Percentiles rank a stretch among this genome's conserved stretches.
Evolutionary conservation across 306 rosid genomes (phyloP).

Genomic region (Herpetospermum pedunculosum): DNA sequence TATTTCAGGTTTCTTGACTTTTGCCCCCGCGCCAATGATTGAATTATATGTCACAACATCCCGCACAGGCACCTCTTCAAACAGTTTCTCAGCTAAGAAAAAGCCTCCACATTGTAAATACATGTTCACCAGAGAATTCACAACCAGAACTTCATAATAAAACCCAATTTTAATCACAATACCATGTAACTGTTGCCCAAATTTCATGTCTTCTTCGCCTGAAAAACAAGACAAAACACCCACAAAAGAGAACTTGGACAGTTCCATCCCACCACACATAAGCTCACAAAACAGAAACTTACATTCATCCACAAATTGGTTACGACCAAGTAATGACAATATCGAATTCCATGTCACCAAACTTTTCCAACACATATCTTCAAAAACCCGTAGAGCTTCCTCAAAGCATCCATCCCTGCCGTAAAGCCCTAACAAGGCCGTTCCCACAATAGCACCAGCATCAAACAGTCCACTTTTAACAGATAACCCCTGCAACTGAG

Average conservation of each 20-base stretch:
- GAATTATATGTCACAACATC: conserved; percentile 53
- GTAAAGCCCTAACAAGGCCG: conserved; percentile 50
- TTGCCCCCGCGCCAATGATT: conserved; percentile 35
- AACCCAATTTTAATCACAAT: conserved; percentile 45
- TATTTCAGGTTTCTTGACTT: conserved; percentile 23
- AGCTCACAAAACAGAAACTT: conserved; percentile 40
- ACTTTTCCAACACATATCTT: conserved; percentile 47
- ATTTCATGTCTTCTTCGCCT: conserved; percentile 30
- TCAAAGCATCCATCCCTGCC: conserved; percentile 39
- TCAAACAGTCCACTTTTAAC: conserved; percentile 42
- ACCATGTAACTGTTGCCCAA: conserved; percentile 43
- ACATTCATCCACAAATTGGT: conserved; percentile 38
- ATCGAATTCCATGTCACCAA: conserved; percentile 71
- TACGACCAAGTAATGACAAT: conserved; percentile 37
- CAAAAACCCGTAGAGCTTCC: conserved; percentile 41
- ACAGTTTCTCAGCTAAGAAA: conserved; percentile 31
- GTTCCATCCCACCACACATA: conserved; percentile 20
- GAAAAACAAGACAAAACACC: conserved; percentile 39
- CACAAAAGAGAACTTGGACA: conserved; percentile 49
- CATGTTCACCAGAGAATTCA: conserved; percentile 39
- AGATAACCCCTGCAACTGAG: conserved; percentile 40
- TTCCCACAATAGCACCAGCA: conserved; percentile 56
- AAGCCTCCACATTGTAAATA: conserved; percentile 39
- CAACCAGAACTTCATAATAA: conserved; percentile 24
- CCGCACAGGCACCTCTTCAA: conserved; percentile 26